These are phyloP conservation scores for Eudorina sp. DNA, from an alignment of 139 green algal genomes.

Conservation along the genomic window DNA sequence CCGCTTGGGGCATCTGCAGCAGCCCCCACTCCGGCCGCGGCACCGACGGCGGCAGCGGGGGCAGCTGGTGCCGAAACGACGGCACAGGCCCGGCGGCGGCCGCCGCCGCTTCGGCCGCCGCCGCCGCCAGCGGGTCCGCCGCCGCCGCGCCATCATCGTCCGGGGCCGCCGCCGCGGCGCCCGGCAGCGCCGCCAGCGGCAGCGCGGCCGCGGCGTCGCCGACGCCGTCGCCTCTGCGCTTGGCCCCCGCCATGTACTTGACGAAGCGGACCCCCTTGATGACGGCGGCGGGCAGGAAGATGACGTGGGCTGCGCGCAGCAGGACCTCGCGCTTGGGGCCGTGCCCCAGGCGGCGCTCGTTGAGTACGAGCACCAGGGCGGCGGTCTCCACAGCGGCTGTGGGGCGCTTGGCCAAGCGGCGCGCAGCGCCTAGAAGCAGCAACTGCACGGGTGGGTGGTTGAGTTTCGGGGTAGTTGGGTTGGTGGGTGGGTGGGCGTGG, in stretches of 20 bases:
- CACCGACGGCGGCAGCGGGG: slow-evolving; percentile 16
- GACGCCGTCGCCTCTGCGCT: not conserved
- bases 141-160: not conserved
- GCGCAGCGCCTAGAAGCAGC: slow-evolving; percentile 1
- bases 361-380: slow-evolving; percentile 18
- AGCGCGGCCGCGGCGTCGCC: not conserved
- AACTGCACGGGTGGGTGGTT: not conserved
- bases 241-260: not conserved
- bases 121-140: slow-evolving; percentile 1
- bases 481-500: too few species aligned
- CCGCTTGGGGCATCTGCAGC: slow-evolving; percentile 11
- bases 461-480: not conserved
- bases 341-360: not conserved
- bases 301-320: not conserved
- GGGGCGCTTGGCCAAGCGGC: slow-evolving; percentile 19
- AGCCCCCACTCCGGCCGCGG: slow-evolving; percentile 30
- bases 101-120: not conserved
- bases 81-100: not conserved
- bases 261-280: slow-evolving; percentile 21
- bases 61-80: slow-evolving; percentile 20
- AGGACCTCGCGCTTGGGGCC: slow-evolving; percentile 11
- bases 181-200: not conserved
- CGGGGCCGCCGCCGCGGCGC: not conserved
- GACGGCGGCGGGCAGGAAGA: slow-evolving; percentile 16
- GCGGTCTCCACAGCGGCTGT: slow-evolving; percentile 40